These are phyloP conservation scores for Naegleria gruberi DNA, from an alignment of 208 protist genomes.

Conservation along the genomic window DNA sequence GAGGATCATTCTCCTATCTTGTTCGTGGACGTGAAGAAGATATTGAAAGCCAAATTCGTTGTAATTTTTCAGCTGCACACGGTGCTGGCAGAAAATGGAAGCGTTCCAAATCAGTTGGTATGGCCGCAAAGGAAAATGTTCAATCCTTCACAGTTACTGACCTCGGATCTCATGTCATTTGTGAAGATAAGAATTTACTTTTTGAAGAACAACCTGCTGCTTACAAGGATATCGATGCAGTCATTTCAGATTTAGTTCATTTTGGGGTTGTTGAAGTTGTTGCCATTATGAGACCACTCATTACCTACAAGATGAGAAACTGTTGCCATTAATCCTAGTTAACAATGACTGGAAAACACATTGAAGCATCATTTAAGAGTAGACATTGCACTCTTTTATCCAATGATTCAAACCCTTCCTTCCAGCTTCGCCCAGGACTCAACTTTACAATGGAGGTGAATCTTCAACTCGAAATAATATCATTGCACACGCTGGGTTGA, in stretches of 20 bases:
- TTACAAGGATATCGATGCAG: constrained; percentile 9
- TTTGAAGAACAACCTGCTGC: constrained; percentile 5
- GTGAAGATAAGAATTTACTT: background rate
- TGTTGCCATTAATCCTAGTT: no score
- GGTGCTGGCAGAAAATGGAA: constrained; percentile 16
- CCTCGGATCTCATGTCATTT: background rate
- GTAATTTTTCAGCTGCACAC: background rate
- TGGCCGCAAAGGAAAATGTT: background rate
- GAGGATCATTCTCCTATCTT: background rate
- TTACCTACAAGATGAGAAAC: constrained; percentile 15
- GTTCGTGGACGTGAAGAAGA: background rate
- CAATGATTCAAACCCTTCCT: no score
- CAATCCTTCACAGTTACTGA: background rate
- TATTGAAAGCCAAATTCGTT: background rate
- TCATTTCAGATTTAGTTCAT: background rate
- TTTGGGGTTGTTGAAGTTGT: background rate
- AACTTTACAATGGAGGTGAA: no score
- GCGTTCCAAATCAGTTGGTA: background rate
- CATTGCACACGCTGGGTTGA: no score
- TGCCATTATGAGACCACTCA: background rate
- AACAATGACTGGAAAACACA: no score
- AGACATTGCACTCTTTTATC: no score
- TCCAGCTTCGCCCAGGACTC: no score
- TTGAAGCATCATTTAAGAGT: no score
- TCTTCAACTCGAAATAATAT: no score